Evolutionary conservation across 2,329 filamentous ascomycete genomes (phyloP), one percentile per base, ranked within the genome.

Genomic region (Sporothrix variecibatus): DNA sequence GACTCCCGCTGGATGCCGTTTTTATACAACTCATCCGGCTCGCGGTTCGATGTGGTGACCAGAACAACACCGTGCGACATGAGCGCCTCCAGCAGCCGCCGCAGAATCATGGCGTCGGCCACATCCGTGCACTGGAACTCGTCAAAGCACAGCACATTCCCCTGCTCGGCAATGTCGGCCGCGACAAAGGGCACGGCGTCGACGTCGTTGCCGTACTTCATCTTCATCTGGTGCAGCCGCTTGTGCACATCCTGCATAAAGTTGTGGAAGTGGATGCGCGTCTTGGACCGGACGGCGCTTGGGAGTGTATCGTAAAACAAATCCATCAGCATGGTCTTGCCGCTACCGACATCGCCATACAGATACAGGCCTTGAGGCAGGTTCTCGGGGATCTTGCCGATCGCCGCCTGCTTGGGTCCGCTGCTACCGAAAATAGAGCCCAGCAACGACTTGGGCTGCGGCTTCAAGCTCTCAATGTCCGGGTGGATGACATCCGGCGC

Each of bases 261-360:
- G 82, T 97, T 97, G 86, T 98, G 94, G 83, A 99, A 99, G 85
- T 99, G 96, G 80, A 99, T 98, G 67, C 96, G 89, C 65, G 92
- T 97, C 85, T 97, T 98, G 43, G 90, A 90, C 74, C 87, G 88
- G 77, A 98, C 94, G 75, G 92, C 92, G 20, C 85, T 82, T 0
- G 96, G 96, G 28, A 98, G 85, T 0, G 95, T 98, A 77, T 98
- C 95, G 84, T 95, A 97, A 82, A 98, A 98, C 69, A 99, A 86
- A 81, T 99, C 95, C 96, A 99, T 99, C 80, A 99, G 87, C 96
- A 99, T 99, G 2, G 96, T 99, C 87, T 99, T 99, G 76, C 96
- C 96, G 79, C 94, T 97, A 56, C 96, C 96, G 1, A 99, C 96
- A 81, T 99, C 96, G 74, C 96, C 96, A 80, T 93, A 98, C 82